Conservation (phyloP, 116 monocot species). For the Trichopus zeylanicus region DNA sequence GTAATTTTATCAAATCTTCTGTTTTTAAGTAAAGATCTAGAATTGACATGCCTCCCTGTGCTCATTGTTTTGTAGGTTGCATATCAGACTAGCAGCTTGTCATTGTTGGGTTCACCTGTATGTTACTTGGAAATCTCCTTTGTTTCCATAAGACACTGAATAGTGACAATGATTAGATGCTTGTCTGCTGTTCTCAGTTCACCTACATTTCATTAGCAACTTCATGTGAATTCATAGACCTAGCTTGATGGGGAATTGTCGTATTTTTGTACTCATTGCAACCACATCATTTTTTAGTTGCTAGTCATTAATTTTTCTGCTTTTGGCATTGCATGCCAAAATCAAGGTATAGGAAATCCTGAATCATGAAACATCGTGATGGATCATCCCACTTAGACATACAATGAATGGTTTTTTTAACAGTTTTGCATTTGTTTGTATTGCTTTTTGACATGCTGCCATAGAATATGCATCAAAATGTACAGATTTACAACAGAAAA, state of each 20-base stretch:
- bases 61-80: constrained; percentile 21
- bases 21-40: not conserved
- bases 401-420: too few relatives aligned
- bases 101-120: constrained; percentile 30
- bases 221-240: not conserved
- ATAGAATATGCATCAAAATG: too few relatives aligned
- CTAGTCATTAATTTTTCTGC: too few relatives aligned
- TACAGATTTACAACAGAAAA: too few relatives aligned
- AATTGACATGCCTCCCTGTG: not conserved
- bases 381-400: too few relatives aligned
- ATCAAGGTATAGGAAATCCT: too few relatives aligned
- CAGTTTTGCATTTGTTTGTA: too few relatives aligned
- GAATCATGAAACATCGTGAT: too few relatives aligned
- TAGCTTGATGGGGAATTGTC: not conserved
- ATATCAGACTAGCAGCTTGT: constrained; percentile 17
- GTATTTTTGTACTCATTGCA: too few relatives aligned
- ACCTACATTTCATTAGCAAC: not conserved
- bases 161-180: not conserved
- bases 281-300: too few relatives aligned
- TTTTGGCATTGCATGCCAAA: too few relatives aligned
- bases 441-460: too few relatives aligned
- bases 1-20: not conserved
- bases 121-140: constrained; percentile 11
- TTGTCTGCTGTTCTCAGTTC: not conserved
- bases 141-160: not conserved